Base-by-base conservation (phyloP, 2,329 filamentous ascomycete genomes). In the Colletotrichum brevisporum region DNA sequence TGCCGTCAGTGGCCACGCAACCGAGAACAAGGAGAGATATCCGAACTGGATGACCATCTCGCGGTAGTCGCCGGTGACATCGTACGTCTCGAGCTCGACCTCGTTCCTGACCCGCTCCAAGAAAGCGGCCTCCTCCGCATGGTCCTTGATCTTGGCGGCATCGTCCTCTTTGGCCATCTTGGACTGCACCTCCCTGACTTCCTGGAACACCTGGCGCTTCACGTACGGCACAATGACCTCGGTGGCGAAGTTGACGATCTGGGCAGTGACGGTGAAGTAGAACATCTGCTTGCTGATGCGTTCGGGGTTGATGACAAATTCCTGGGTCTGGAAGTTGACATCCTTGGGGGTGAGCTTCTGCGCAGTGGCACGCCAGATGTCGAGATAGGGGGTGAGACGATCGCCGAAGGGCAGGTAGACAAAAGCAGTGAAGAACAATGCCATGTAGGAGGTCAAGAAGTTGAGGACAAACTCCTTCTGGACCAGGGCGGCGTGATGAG, bases 391-490 rank as follows among this genome's bases (percentile, higher is more conserved):
- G 0, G 96, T 90, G 12, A 99, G 89, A 53, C 94, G 81, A 69
- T 90, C 89, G 15, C 94, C 95, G 75, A 98, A 98, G 0, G 95
- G 95, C 21, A 97, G 93, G 75, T 98, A 98, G 71, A 98, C 90
- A 74, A 98, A 98, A 0, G 95, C 94, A 0, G 95, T 98, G 18
- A 98, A 87, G 76, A 97, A 91, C n/a, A 97, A 91, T 1, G 94
- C 93, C 60, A 97, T 90, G 78, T 98, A 98, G 0, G 95, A 97
- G 6, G 94, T 97, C 81, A 98, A 95, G 81, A 98, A 97, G 83
- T 98, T 97, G 76, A 98, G 89, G 15, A 98, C 90, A 76, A 99
- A 98, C 41, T 97, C 92, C 84, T 99, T 99, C 67, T 93, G 91
- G 0, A 96, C 94, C 77, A 97, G 88, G 2, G 95, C 92, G 21